A percentile compares a stretch with the other conserved stretches of the same genome.
Conservation (phyloP, 2,329 filamentous ascomycete genomes). For the Colletotrichum sp. region DNA sequence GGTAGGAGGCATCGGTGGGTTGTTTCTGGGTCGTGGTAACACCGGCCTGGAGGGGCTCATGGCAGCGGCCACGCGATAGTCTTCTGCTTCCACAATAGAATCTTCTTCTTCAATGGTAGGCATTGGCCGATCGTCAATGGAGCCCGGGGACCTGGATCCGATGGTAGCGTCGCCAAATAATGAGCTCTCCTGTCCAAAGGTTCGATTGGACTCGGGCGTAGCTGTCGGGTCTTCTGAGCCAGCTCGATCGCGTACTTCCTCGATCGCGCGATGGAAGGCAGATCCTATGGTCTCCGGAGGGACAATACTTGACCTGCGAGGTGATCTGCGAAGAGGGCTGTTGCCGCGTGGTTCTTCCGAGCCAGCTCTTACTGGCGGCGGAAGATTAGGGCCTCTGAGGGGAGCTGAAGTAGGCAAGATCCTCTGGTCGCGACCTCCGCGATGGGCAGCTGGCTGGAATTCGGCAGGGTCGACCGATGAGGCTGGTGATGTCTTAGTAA, state of each 20-base stretch:
- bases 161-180: slow-evolving; percentile 8
- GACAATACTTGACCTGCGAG: neutral
- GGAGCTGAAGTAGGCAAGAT: neutral
- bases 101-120: slow-evolving; percentile 7
- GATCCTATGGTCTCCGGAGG: neutral
- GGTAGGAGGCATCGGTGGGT: neutral
- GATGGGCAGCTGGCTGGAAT: neutral
- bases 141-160: neutral
- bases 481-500: neutral
- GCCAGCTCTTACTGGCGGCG: neutral
- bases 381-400: neutral
- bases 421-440: neutral
- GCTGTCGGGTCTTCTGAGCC: neutral
- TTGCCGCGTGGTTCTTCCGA: neutral
- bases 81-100: neutral
- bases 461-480: neutral
- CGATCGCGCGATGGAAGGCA: slow-evolving; percentile 1
- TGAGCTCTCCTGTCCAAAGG: slow-evolving; percentile 20
- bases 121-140: neutral
- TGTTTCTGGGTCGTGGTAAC: neutral
- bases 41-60: neutral
- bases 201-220: slow-evolving; percentile 9
- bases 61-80: neutral
- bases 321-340: neutral
- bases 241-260: neutral